Percentiles rank a stretch among this genome's conserved stretches.
These are phyloP conservation scores for Cutaneotrichosporon cutaneum DNA, from an alignment of 1,284 basidiomycete species.

Conservation along the genomic window DNA sequence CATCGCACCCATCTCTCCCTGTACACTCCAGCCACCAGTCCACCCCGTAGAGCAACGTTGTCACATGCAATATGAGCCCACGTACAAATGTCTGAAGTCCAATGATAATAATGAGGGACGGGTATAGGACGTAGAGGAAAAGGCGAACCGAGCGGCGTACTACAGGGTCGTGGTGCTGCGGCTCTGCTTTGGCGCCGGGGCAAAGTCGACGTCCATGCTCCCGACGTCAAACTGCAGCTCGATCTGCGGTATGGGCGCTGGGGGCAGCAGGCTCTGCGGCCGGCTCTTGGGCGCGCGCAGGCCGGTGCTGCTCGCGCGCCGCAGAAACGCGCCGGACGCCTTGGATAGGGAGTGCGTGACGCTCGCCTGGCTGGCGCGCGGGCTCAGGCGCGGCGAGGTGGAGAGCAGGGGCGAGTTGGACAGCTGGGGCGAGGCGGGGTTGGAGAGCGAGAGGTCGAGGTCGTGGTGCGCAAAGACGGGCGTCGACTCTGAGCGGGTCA, in stretches of 20 bases:
- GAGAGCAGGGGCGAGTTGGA: background rate
- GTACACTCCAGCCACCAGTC: no score
- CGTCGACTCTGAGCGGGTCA: background rate
- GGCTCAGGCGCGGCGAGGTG: no score
- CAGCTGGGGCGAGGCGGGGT: background rate
- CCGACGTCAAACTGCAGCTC: constrained; percentile 13
- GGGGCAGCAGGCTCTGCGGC: constrained; percentile 3
- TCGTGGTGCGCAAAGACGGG: background rate
- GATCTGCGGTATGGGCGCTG: background rate
- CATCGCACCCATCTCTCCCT: no score
- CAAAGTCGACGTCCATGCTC: constrained; percentile 8
- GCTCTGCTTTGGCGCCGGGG: background rate
- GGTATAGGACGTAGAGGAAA: background rate
- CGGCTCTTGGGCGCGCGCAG: constrained; percentile 2
- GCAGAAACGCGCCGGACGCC: background rate
- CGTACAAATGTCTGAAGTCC: constrained; percentile 7
- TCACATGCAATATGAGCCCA: constrained; percentile 5
- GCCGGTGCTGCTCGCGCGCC: background rate
- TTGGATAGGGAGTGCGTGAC: background rate
- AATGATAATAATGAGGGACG: background rate
- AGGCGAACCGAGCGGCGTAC: background rate
- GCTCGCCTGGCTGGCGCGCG: no score
- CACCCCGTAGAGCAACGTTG: background rate
- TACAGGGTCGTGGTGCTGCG: constrained; percentile 3
- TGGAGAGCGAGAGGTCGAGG: constrained; percentile 7